phyloP scores from a whole-genome alignment of 306 rosid species.

The Fragaria ananassa region DNA sequence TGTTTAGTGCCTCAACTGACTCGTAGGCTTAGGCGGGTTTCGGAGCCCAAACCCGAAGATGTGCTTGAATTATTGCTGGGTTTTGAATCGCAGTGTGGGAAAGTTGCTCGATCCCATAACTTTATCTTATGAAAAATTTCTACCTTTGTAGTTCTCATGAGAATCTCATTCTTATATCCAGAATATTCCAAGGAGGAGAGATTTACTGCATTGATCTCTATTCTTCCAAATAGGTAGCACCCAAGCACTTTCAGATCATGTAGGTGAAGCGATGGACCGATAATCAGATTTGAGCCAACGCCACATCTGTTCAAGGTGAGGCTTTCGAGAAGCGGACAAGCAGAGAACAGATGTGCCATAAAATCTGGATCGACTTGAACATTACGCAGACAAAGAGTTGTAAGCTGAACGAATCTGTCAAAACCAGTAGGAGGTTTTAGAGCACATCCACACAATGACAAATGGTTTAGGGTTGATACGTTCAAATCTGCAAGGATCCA shows the following conservation, averaged over 20 bases:
- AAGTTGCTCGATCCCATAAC: slow-evolving; percentile 7
- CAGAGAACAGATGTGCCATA: neutral
- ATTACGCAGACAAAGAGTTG: neutral
- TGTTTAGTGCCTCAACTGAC: too few species aligned
- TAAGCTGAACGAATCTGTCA: neutral
- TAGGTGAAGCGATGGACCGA: neutral
- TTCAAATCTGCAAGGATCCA: neutral
- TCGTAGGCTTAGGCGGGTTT: neutral
- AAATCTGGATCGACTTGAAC: neutral
- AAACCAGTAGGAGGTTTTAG: neutral
- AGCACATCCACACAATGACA: neutral
- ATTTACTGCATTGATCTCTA: too few species aligned
- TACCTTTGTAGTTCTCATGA: neutral
- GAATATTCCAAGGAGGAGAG: too few species aligned
- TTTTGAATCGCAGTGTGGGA: slow-evolving; percentile 42
- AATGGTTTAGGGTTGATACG: too few species aligned
- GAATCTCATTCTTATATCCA: neutral
- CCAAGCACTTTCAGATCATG: neutral
- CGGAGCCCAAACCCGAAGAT: slow-evolving; percentile 3
- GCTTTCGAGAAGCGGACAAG: neutral
- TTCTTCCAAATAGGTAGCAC: too few species aligned
- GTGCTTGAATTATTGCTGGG: slow-evolving; percentile 53
- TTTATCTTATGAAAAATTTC: too few species aligned
- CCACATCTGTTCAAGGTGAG: neutral
- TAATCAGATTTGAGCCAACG: neutral